Conservation (phyloP, 192 early-diverging fungal genomes). For the Geranomyces michiganensis region DNA sequence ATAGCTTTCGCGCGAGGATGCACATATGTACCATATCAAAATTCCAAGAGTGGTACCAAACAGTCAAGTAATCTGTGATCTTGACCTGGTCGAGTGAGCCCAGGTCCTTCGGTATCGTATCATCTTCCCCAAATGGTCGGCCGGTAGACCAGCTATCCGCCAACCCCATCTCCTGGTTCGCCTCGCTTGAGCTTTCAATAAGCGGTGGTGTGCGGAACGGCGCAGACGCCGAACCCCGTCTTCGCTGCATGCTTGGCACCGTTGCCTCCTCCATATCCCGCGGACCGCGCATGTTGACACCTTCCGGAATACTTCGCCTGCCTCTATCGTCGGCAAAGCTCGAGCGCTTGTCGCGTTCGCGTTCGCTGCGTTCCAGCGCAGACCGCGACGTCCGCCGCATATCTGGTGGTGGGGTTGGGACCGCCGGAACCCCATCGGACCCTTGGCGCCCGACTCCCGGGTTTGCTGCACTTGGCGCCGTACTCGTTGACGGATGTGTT, state of each 20-base stretch:
- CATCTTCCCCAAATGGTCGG: background rate
- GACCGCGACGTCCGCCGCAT: background rate
- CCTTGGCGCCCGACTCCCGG: background rate
- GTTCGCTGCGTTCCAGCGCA: background rate
- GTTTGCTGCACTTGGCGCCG: background rate
- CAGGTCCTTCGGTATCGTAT: conserved; percentile 6
- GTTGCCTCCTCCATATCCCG: conserved; percentile 4
- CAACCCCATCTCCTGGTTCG: background rate
- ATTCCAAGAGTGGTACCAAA: conserved; percentile 41
- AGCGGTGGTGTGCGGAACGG: background rate
- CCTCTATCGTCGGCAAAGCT: background rate
- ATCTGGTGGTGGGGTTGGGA: background rate
- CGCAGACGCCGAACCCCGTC: background rate
- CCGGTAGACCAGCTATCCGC: background rate
- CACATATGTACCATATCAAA: conserved; percentile 42
- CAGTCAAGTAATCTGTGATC: conserved; percentile 33
- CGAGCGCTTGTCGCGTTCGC: background rate
- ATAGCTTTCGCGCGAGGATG: background rate
- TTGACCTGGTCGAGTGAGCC: conserved; percentile 23
- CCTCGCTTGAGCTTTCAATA: background rate
- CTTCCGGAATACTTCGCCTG: conserved; percentile 10
- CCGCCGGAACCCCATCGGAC: conserved; percentile 2
- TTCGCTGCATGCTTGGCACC: background rate
- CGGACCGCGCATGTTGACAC: background rate
- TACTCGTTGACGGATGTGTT: background rate